These are phyloP conservation scores for Rhinocladiella mackenziei DNA, from an alignment of 2,329 filamentous ascomycete genomes.

Conservation along the genomic window DNA sequence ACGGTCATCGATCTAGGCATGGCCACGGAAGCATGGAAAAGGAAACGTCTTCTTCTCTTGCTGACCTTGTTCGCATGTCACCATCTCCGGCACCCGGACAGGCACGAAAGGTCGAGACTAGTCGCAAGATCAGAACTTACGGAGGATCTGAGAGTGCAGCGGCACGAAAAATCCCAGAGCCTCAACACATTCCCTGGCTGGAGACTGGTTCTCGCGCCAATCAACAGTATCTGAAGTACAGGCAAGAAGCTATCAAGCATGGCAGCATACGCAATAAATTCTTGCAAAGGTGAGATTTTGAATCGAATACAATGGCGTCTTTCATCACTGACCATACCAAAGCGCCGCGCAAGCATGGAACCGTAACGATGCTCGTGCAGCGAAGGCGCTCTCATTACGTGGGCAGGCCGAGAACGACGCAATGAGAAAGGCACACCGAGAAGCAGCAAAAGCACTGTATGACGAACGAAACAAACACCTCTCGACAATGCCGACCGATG, in stretches of 20 bases:
- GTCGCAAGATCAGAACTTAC: conserved; percentile 54
- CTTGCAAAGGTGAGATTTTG: conserved; percentile 68
- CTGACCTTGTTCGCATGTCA: conserved; percentile 93
- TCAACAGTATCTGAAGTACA: conserved; percentile 88
- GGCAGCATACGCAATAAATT: conserved; percentile 96
- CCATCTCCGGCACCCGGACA: conserved; percentile 69
- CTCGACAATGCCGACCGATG: conserved; percentile 38
- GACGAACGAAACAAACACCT: conserved; percentile 81
- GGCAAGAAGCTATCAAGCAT: conserved; percentile 94
- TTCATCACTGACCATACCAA: conserved; percentile 3
- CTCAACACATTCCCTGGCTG: conserved; percentile 92
- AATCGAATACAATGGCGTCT: neutral
- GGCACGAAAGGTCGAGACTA: conserved; percentile 45
- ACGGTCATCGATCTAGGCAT: conserved; percentile 84
- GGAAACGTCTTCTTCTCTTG: conserved; percentile 71
- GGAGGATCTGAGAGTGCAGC: conserved; percentile 55
- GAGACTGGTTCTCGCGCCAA: conserved; percentile 90
- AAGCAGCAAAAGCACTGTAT: conserved; percentile 86
- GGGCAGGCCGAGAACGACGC: conserved; percentile 95
- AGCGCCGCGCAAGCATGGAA: conserved; percentile 98
- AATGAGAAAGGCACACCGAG: conserved; percentile 94
- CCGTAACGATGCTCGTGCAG: conserved; percentile 90
- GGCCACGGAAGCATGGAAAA: conserved; percentile 65
- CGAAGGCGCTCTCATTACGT: conserved; percentile 87
- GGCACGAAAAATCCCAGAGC: conserved; percentile 77